phyloP scores from a whole-genome alignment of 164 flowering plant species.

The Umbilicus rupestris region DNA sequence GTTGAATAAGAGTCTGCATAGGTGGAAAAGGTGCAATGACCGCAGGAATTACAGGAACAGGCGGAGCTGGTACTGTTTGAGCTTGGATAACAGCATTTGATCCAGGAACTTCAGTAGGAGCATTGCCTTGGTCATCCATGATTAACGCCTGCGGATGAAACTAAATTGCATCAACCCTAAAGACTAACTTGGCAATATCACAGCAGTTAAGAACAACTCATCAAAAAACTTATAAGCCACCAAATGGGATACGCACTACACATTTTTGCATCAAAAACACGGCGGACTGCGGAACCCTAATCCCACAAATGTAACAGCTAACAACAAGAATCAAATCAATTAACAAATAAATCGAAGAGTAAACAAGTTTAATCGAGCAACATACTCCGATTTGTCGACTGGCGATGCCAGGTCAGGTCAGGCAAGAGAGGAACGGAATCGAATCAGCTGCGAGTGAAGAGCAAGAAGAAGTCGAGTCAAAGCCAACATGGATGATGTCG shows the following conservation, averaged over 20 bases:
- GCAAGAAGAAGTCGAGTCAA: too few species aligned
- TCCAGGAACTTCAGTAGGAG: background rate
- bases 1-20: background rate
- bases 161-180: background rate
- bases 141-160: background rate
- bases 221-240: background rate
- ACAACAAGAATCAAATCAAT: too few species aligned
- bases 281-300: too few species aligned
- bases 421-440: too few species aligned
- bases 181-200: background rate
- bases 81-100: background rate
- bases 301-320: too few species aligned
- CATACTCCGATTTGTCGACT: too few species aligned
- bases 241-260: background rate
- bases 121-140: slow-evolving; percentile 1
- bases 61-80: background rate
- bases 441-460: too few species aligned
- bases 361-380: too few species aligned
- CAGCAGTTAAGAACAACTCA: background rate
- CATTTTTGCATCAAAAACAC: too few species aligned
- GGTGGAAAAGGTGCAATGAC: background rate
- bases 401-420: too few species aligned
- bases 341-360: too few species aligned
- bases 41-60: background rate
- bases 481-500: too few species aligned